These are phyloP conservation scores for Alloascoidea africana DNA, from an alignment of 805 yeast genomes.

Conservation along the genomic window DNA sequence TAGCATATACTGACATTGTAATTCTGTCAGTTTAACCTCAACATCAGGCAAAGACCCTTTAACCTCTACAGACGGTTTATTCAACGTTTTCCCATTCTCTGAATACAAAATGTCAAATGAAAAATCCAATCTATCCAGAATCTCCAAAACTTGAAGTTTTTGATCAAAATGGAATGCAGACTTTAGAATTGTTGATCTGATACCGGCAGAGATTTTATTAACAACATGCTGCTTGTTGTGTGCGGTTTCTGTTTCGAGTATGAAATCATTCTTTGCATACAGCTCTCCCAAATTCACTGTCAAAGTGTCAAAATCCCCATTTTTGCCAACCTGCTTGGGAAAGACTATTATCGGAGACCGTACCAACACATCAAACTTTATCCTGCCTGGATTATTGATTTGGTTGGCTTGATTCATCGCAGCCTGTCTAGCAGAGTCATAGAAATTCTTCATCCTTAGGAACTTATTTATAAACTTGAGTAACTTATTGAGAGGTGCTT, in stretches of 20 bases:
- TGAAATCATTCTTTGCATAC: constrained; percentile 48
- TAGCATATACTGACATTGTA: constrained; percentile 11
- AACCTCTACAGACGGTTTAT: constrained; percentile 11
- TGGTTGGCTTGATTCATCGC: constrained; percentile 73
- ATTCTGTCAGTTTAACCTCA: constrained; percentile 10
- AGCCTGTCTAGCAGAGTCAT: constrained; percentile 77
- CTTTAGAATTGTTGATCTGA: constrained; percentile 54
- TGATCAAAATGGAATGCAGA: constrained; percentile 40
- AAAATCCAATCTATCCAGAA: constrained; percentile 46
- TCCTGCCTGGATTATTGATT: constrained; percentile 36
- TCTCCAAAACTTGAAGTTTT: constrained; percentile 26
- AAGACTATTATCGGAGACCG: constrained; percentile 76
- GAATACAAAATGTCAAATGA: constrained; percentile 21
- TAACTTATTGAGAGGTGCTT: constrained; percentile 60
- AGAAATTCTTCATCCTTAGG: constrained; percentile 74
- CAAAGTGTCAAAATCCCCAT: constrained; percentile 37
- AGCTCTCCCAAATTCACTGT: constrained; percentile 75
- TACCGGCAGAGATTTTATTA: constrained; percentile 51
- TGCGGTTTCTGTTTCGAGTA: constrained; percentile 13
- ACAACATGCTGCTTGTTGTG: constrained; percentile 14
- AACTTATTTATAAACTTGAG: constrained; percentile 57
- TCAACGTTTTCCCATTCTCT: constrained; percentile 11
- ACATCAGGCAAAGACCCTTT: constrained; percentile 12
- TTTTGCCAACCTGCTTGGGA: constrained; percentile 37
- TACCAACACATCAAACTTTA: constrained; percentile 58